Conservation (phyloP, 1,139 yeast genomes). For the Kodamaea anthophila region DNA sequence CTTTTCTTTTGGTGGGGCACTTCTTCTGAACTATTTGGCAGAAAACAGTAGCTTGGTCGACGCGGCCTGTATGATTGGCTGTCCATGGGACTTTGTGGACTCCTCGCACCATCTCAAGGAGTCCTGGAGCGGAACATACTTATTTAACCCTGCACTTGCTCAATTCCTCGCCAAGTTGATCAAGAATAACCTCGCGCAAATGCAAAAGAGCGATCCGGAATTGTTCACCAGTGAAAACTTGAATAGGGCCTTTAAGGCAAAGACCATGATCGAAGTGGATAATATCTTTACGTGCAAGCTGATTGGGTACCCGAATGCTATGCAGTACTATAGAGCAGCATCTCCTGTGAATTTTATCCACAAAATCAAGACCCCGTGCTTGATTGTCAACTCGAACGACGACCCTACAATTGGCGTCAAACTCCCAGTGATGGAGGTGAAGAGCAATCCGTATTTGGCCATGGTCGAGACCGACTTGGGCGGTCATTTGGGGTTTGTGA, state of each 20-base stretch:
- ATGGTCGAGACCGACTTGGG: constrained; percentile 46
- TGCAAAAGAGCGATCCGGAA: constrained; percentile 33
- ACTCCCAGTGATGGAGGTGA: constrained; percentile 24
- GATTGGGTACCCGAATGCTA: constrained; percentile 62
- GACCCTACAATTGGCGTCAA: constrained; percentile 73
- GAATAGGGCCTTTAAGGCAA: constrained; percentile 25
- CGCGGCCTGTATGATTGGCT: constrained; percentile 55
- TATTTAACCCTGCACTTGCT: constrained; percentile 65
- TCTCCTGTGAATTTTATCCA: constrained; percentile 56
- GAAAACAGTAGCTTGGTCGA: constrained; percentile 31
- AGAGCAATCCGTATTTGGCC: constrained; percentile 28
- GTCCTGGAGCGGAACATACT: constrained; percentile 53
- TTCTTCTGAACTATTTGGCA: constrained; percentile 49
- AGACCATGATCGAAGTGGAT: constrained; percentile 59
- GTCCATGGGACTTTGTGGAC: constrained; percentile 18
- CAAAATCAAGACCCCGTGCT: constrained; percentile 57
- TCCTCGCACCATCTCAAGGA: constrained; percentile 46
- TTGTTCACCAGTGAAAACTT: constrained; percentile 28
- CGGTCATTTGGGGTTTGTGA: constrained; percentile 57
- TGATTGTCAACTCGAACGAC: constrained; percentile 66
- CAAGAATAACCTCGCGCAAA: constrained; percentile 52
- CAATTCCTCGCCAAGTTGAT: constrained; percentile 57
- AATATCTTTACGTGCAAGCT: constrained; percentile 61
- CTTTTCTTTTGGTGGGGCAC: constrained; percentile 72
- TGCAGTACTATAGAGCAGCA: constrained; percentile 66